These are phyloP conservation scores for Vitis labrusca DNA, from an alignment of 164 flowering plant genomes.

Conservation along the genomic window DNA sequence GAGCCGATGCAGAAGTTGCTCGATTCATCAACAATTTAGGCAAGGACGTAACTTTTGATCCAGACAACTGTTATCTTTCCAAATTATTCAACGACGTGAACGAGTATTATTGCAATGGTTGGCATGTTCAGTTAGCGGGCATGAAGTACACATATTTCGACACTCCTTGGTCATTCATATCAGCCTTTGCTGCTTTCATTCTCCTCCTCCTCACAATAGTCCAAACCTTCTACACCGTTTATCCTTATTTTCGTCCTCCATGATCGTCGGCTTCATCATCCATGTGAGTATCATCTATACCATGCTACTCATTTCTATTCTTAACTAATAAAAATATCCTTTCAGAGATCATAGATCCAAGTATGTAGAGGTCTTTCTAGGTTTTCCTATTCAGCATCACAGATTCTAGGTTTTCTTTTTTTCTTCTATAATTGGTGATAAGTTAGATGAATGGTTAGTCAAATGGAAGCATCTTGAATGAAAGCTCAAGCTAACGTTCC, in stretches of 20 bases:
- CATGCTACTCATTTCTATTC: too few species aligned
- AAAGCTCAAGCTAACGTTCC: too few species aligned
- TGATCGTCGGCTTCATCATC: too few species aligned
- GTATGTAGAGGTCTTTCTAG: too few species aligned
- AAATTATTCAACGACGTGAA: slow-evolving; percentile 45
- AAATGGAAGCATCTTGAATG: too few species aligned
- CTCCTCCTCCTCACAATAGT: slow-evolving; percentile 40
- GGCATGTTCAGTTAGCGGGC: slow-evolving; percentile 51
- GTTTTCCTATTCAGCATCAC: too few species aligned
- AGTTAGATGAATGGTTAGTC: too few species aligned
- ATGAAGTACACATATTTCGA: slow-evolving; percentile 49
- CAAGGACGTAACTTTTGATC: slow-evolving; percentile 48
- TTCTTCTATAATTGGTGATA: too few species aligned
- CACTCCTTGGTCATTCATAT: slow-evolving; percentile 57
- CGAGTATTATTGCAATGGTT: slow-evolving; percentile 28
- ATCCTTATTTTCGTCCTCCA: slow-evolving; percentile 8
- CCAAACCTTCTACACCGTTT: slow-evolving; percentile 42
- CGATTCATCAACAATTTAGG: slow-evolving; percentile 47
- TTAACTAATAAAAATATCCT: too few species aligned
- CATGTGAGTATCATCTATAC: too few species aligned
- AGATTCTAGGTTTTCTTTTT: too few species aligned
- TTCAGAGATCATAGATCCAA: too few species aligned
- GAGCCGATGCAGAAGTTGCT: slow-evolving; percentile 42
- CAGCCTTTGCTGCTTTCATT: slow-evolving; percentile 46
- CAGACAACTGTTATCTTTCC: slow-evolving; percentile 38